These are phyloP conservation scores for Ailanthus altissimus DNA, from an alignment of 345 rosid genomes.

Conservation along the genomic window DNA sequence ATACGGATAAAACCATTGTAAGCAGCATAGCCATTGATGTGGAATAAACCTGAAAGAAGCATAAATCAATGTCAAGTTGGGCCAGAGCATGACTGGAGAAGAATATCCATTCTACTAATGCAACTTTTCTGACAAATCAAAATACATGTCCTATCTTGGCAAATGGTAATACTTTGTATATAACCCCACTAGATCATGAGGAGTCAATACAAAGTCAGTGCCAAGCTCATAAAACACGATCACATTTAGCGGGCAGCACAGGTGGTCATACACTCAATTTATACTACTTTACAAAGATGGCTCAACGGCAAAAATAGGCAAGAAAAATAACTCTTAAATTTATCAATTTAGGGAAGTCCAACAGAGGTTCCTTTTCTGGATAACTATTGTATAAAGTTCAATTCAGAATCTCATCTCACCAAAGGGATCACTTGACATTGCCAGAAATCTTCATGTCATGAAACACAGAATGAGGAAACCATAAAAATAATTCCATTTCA, in stretches of 20 bases:
- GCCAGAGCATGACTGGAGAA: not conserved
- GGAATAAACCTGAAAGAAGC: constrained; percentile 61
- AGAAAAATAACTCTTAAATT: not conserved
- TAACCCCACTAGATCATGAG: not conserved
- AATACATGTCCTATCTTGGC: not conserved
- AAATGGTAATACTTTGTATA: not conserved
- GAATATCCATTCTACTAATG: not conserved
- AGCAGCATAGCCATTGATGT: constrained; percentile 93
- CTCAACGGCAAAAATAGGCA: not conserved
- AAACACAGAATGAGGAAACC: not conserved
- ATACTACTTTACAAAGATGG: not conserved
- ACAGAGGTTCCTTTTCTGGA: not conserved
- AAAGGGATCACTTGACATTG: not conserved
- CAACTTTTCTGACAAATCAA: not conserved
- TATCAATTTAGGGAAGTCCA: not conserved
- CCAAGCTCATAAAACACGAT: not conserved
- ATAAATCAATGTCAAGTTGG: constrained; percentile 3
- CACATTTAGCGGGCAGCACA: not conserved
- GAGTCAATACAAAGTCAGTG: not conserved
- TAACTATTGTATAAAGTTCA: not conserved
- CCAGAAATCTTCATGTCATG: not conserved
- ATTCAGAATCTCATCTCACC: not conserved
- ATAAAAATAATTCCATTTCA: not conserved
- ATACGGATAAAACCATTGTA: constrained; percentile 70
- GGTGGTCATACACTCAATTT: not conserved